Evolutionary conservation across 768 basidiomycete species (phyloP).

Genomic region (Strobilomyces dryophilus): DNA sequence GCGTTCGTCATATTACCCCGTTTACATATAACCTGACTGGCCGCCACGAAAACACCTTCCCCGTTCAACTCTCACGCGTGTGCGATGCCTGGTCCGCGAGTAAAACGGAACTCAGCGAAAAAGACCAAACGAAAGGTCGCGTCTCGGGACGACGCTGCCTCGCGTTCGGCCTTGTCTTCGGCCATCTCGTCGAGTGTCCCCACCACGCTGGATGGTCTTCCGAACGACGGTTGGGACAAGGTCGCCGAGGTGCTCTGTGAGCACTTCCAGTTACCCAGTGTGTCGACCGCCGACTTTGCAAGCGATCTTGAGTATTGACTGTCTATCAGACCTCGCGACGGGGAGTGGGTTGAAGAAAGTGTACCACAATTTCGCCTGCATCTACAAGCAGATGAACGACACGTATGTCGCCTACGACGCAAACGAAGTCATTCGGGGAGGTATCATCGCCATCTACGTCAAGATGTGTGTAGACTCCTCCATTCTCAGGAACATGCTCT

Average conservation of each 20-base stretch:
- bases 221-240: constrained; percentile 39
- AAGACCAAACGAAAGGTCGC: constrained; percentile 11
- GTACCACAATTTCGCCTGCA: constrained; percentile 48
- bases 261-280: constrained; percentile 50
- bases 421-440: constrained; percentile 45
- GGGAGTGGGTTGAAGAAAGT: constrained; percentile 62
- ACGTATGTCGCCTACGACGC: background rate
- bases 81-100: constrained; percentile 23
- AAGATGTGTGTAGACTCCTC: constrained; percentile 59
- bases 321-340: constrained; percentile 15
- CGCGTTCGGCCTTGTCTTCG: background rate
- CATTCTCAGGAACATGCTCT: constrained; percentile 53
- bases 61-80: background rate
- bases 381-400: constrained; percentile 45
- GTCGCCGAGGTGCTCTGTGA: constrained; percentile 45
- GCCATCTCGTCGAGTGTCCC: constrained; percentile 1
- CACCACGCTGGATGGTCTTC: constrained; percentile 15
- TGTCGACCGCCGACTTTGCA: constrained; percentile 1
- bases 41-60: too few relatives aligned
- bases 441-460: constrained; percentile 54
- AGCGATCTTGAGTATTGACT: background rate
- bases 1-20: too few relatives aligned
- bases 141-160: background rate
- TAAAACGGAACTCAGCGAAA: constrained; percentile 16
- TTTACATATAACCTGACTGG: background rate